phyloP scores from a whole-genome alignment of 306 rosid genomes.

The Malus sieversii region DNA sequence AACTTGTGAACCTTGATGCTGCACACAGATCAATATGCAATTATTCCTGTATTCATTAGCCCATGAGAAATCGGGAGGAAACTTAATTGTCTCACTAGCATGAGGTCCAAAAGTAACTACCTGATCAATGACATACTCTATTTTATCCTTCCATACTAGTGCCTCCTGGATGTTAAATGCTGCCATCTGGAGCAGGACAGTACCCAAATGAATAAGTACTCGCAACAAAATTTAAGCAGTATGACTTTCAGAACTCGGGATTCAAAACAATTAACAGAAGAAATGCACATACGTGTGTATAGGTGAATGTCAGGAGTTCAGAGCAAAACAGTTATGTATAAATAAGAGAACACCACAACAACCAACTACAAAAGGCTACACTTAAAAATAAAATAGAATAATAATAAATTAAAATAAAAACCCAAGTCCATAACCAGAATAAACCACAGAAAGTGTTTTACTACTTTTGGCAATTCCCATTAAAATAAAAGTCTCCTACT shows the following conservation, averaged over 20 bases:
- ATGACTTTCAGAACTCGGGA: not conserved
- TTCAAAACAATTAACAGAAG: not conserved
- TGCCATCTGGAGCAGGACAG: slow-evolving; percentile 71
- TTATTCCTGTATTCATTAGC: slow-evolving; percentile 9
- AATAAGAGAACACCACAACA: not conserved
- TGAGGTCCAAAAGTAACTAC: slow-evolving; percentile 28
- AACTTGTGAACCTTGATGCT: slow-evolving; percentile 94
- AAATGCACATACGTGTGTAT: not conserved
- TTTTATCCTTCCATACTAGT: slow-evolving; percentile 84
- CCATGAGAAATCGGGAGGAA: not conserved
- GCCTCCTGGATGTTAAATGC: slow-evolving; percentile 99
- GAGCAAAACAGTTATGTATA: not conserved
- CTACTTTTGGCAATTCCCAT: not conserved
- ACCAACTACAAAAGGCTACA: not conserved
- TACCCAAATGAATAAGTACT: not conserved
- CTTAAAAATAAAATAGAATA: too few relatives aligned
- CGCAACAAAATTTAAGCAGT: not conserved
- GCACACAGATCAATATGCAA: slow-evolving; percentile 34
- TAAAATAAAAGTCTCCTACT: not conserved
- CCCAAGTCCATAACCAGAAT: too few relatives aligned
- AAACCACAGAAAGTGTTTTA: not conserved
- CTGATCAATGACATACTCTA: slow-evolving; percentile 90
- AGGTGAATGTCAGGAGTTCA: not conserved
- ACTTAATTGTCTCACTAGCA: not conserved
- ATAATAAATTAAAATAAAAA: not conserved